These are phyloP conservation scores for Hsuehochloa calcarea DNA, from an alignment of 176 grass and related monocot species.

Conservation along the genomic window DNA sequence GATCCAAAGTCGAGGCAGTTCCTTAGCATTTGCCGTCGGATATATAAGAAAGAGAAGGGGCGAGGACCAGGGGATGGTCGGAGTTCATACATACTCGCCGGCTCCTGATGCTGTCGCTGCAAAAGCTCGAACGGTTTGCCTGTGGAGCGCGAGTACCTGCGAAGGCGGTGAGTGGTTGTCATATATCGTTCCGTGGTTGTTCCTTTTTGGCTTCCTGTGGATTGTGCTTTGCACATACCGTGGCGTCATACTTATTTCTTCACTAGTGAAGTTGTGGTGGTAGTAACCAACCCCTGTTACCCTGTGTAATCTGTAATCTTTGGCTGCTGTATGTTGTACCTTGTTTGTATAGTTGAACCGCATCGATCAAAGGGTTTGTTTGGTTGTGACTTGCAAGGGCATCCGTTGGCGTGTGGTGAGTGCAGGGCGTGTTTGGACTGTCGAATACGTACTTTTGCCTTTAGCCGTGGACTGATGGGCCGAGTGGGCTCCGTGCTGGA, in stretches of 20 bases:
- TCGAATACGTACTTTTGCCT: not conserved
- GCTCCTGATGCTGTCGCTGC: not conserved
- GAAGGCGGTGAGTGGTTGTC: too few species aligned
- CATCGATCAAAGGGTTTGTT: too few species aligned
- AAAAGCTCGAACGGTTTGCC: not conserved
- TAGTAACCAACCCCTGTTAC: not conserved
- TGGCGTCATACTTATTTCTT: not conserved
- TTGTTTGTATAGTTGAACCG: too few species aligned
- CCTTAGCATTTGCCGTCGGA: not conserved
- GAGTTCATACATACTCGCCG: not conserved
- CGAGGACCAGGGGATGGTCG: not conserved
- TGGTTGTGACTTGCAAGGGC: too few species aligned
- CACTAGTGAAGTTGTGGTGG: not conserved
- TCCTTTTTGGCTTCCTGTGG: not conserved
- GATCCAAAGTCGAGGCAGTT: not conserved
- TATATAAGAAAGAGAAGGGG: not conserved
- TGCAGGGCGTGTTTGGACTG: accelerated
- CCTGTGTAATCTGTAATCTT: not conserved
- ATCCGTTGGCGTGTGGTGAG: not conserved
- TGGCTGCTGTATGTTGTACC: not conserved
- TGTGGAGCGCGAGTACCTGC: not conserved
- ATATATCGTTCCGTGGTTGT: not conserved
- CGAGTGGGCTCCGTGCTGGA: not conserved
- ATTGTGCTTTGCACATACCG: not conserved
- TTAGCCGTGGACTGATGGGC: too few species aligned